These are phyloP conservation scores for Colletotrichum karsti DNA, from an alignment of 2,329 filamentous ascomycete genomes.

Conservation along the genomic window DNA sequence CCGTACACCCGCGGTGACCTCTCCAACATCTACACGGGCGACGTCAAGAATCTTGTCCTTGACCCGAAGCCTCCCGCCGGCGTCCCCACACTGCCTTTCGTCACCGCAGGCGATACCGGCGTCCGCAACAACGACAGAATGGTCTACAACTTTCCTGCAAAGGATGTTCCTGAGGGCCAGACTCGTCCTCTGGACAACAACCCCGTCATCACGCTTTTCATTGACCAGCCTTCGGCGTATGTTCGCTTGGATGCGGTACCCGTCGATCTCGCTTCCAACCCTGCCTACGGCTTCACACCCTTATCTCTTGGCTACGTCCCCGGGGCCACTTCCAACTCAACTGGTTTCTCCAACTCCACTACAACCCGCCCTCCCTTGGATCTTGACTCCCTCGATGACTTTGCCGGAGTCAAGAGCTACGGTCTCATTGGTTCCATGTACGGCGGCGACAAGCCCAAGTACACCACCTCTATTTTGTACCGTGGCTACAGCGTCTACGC, in stretches of 20 bases:
- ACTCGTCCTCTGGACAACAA: not conserved
- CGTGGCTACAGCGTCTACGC: slow-evolving; percentile 16
- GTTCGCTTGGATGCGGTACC: slow-evolving; percentile 12
- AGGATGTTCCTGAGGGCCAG: not conserved
- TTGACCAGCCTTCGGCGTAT: slow-evolving; percentile 13
- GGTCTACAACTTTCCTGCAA: slow-evolving; percentile 17
- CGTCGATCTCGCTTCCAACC: slow-evolving; percentile 6
- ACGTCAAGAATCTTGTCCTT: not conserved
- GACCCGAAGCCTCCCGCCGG: not conserved
- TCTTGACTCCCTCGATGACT: slow-evolving; percentile 4
- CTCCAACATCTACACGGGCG: slow-evolving; percentile 3
- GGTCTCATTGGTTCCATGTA: slow-evolving; percentile 10
- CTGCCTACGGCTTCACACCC: slow-evolving; percentile 8
- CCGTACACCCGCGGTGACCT: not conserved
- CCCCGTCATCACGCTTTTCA: not conserved
- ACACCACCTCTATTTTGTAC: not conserved
- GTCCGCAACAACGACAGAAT: slow-evolving; percentile 6
- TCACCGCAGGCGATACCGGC: slow-evolving; percentile 3
- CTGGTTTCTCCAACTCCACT: not conserved
- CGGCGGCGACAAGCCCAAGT: slow-evolving; percentile 7
- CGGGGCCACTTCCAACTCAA: not conserved
- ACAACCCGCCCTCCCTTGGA: not conserved
- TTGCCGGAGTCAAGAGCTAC: slow-evolving; percentile 14
- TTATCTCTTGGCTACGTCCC: not conserved
- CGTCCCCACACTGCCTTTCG: not conserved